Conservation (phyloP, 2,329 filamentous ascomycete genomes). For the Aureobasidium sp. region DNA sequence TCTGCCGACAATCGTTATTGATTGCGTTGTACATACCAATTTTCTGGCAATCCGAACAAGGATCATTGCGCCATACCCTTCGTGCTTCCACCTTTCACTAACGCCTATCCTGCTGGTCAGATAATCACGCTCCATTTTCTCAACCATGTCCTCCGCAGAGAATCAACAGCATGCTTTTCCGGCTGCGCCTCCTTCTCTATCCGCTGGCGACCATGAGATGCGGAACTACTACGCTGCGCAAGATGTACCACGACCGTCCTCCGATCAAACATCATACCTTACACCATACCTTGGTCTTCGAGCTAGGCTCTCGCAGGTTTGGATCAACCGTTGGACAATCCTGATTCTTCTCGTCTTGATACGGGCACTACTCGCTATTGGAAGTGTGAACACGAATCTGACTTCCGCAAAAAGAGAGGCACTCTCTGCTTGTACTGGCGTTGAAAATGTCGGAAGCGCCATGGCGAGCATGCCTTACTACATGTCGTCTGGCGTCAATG, state of each 20-base stretch:
- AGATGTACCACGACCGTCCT: slow-evolving; percentile 48
- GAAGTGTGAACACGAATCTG: slow-evolving; percentile 65
- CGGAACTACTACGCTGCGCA: slow-evolving; percentile 52
- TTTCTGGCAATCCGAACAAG: not conserved
- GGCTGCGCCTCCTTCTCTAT: slow-evolving; percentile 51
- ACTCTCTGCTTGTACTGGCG: slow-evolving; percentile 79
- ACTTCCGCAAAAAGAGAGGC: slow-evolving; percentile 71
- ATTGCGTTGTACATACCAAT: slow-evolving; percentile 1
- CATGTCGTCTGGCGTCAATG: slow-evolving; percentile 80
- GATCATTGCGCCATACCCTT: not conserved
- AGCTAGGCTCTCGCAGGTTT: slow-evolving; percentile 86
- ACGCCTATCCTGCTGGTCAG: slow-evolving; percentile 18
- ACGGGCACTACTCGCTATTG: slow-evolving; percentile 69
- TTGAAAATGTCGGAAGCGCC: slow-evolving; percentile 85
- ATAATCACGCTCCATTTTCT: slow-evolving; percentile 17
- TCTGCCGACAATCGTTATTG: slow-evolving; percentile 5
- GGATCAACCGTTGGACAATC: slow-evolving; percentile 96
- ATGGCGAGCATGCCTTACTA: slow-evolving; percentile 99
- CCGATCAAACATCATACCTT: slow-evolving; percentile 60
- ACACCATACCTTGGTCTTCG: slow-evolving; percentile 90
- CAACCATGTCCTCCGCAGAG: slow-evolving; percentile 42
- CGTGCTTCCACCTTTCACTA: slow-evolving; percentile 9
- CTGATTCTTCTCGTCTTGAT: slow-evolving; percentile 79
- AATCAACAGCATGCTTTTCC: slow-evolving; percentile 49
- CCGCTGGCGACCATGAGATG: slow-evolving; percentile 56